phyloP scores from a whole-genome alignment of 2,329 filamentous ascomycete genomes.

The Paradendryphiella salina region DNA sequence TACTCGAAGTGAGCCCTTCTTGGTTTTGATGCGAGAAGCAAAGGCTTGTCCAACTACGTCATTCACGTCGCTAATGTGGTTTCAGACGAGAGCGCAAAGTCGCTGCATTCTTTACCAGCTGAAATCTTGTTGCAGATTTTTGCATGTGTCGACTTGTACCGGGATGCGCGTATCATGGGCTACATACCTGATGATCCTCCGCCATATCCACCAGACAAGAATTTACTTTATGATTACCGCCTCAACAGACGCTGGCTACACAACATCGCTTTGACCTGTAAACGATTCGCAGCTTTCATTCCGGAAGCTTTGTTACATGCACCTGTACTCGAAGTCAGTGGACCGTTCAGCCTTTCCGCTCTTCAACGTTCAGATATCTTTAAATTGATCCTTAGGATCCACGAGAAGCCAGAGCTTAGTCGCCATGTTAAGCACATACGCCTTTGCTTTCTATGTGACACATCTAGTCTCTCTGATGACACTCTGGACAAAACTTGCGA shows the following conservation, averaged over 20 bases:
- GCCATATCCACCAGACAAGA: conserved; percentile 4
- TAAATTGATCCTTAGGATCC: conserved; percentile 4
- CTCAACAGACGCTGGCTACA: conserved; percentile 1
- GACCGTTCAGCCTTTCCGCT: background rate
- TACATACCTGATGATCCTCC: conserved; percentile 19
- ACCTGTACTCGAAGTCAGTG: conserved; percentile 5
- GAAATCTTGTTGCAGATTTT: conserved; percentile 21
- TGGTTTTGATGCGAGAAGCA: background rate
- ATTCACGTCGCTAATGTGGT: background rate
- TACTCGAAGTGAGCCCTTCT: background rate
- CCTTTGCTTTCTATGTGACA: background rate
- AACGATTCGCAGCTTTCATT: conserved; percentile 12
- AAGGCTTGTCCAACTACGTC: background rate
- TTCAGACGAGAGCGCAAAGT: background rate
- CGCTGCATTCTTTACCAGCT: conserved; percentile 11
- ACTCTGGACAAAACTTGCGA: background rate
- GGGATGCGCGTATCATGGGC: conserved; percentile 13
- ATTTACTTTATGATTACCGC: conserved; percentile 13
- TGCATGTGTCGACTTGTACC: conserved; percentile 12
- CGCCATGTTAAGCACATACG: conserved; percentile 16
- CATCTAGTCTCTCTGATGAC: background rate
- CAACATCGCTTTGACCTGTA: conserved; percentile 20
- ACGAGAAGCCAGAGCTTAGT: conserved; percentile 5
- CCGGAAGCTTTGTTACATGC: conserved; percentile 9
- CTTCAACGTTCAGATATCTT: background rate